phyloP scores from a whole-genome alignment of 1,284 basidiomycete genomes.

The Porogramme epimiltina region DNA sequence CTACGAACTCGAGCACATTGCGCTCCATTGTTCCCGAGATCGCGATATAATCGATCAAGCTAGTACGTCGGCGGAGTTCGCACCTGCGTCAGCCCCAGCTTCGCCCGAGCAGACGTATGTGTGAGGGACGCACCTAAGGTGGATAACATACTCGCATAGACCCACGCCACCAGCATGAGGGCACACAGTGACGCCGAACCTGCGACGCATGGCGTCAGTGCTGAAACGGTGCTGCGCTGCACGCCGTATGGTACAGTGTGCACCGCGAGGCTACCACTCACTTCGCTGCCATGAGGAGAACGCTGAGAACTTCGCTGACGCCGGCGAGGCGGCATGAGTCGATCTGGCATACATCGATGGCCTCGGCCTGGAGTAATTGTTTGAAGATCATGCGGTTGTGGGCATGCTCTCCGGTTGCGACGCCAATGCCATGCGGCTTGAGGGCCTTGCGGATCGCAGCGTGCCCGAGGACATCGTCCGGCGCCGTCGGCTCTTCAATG shows the following conservation, averaged over 20 bases:
- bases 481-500: constrained; percentile 94
- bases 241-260: neutral
- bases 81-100: neutral
- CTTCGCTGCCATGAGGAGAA: constrained; percentile 95
- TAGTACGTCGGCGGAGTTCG: constrained; percentile 29
- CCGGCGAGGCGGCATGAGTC: constrained; percentile 93
- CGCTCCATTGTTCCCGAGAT: constrained; percentile 91
- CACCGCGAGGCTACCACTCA: constrained; percentile 35
- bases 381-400: constrained; percentile 98
- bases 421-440: constrained; percentile 85
- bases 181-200: constrained; percentile 86
- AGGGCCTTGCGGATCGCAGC: constrained; percentile 81
- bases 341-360: constrained; percentile 95
- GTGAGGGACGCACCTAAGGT: constrained; percentile 55
- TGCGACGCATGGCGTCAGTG: constrained; percentile 27
- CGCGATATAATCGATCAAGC: constrained; percentile 90
- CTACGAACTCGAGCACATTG: constrained; percentile 89
- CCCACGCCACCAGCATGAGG: constrained; percentile 97
- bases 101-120: neutral
- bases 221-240: neutral
- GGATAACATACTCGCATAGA: constrained; percentile 91
- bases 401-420: constrained; percentile 95
- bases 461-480: constrained; percentile 88
- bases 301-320: constrained; percentile 90
- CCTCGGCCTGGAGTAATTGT: constrained; percentile 90